Base-by-base conservation (phyloP, 352 stramenopile genomes). In the Pythium biforme region DNA sequence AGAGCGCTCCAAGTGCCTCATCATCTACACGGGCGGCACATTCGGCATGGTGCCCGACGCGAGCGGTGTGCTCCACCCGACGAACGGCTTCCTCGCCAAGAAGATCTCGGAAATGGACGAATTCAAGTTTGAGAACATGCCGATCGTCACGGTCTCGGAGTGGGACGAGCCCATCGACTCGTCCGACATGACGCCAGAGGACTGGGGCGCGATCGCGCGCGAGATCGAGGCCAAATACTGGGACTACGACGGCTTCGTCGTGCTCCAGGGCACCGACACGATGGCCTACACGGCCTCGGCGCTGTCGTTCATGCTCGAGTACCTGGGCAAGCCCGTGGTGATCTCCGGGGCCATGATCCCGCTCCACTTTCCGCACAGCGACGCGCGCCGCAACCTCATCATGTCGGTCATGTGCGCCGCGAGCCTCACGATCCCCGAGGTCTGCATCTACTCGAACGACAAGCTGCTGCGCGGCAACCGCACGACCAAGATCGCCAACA, bases 241-340 rank as follows among this genome's bases (percentile, higher is more conserved):
- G 75, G 76, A 97, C 69, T 99, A 98, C 57, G 88, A 98, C 62
- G 95, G 94, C 39, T 99, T 99, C 69, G 96, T 99, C 29, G 89
- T 99, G 41, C 80, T 99, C 17, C 96, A 97, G 72, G 97, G 97
- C 47, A 99, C 97, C 0, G 97, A 99, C 75, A 99, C 97, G 0
- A 99, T 99, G 96, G 95, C 96, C 10, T 99, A 99, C 80, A 91
- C 90, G 43, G 92, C 96, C 6, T 97, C 89, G 33, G 96, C 96
- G 27, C 74, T 99, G 33, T 93, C 79, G 43, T 99, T 99, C 76
- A 99, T 99, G 95, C 81, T 99, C 47, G 94, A 98, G 69, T 98
- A 98, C 79, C 77, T 99, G 6, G 92, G 89, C 31, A 99, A 99
- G 70, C 91, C 95, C 19, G 86, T 99, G 2, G 81, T 99, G 17